Evolutionary conservation across 805 yeast genomes (phyloP).

Genomic region (Priceomyces haplophilus): DNA sequence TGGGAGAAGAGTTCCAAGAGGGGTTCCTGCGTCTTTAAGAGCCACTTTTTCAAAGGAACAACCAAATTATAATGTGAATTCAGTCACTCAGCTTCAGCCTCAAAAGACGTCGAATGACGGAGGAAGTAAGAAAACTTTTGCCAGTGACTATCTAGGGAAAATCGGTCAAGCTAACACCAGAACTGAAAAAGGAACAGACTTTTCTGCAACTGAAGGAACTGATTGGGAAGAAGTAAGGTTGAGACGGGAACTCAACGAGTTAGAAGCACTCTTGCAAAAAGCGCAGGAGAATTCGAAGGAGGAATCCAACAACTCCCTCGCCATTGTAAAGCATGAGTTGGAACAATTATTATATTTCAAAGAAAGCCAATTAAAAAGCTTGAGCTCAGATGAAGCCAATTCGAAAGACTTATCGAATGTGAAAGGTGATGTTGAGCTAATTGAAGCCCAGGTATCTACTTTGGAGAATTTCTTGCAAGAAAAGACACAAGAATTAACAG

Average conservation of each 20-base stretch:
- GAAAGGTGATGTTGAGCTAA: slow-evolving; percentile 59
- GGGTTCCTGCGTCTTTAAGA: slow-evolving; percentile 89
- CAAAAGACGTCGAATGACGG: slow-evolving; percentile 21
- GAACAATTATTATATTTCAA: slow-evolving; percentile 82
- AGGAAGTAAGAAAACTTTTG: slow-evolving; percentile 40
- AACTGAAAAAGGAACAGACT: slow-evolving; percentile 58
- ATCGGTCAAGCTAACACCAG: slow-evolving; percentile 48
- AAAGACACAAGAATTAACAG: slow-evolving; percentile 59
- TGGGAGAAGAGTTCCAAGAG: slow-evolving; percentile 81
- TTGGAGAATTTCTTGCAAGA: slow-evolving; percentile 64
- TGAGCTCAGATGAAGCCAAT: slow-evolving; percentile 8
- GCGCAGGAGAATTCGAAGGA: slow-evolving; percentile 31
- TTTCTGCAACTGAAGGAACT: slow-evolving; percentile 67
- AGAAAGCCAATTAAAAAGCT: slow-evolving; percentile 48
- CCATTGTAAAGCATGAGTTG: slow-evolving; percentile 55
- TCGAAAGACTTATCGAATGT: slow-evolving; percentile 48
- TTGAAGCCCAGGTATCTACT: slow-evolving; percentile 72
- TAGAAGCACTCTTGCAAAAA: slow-evolving; percentile 62
- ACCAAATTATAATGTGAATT: slow-evolving; percentile 64
- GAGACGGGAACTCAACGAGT: slow-evolving; percentile 70
- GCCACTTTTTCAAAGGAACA: slow-evolving; percentile 88
- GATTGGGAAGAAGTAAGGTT: slow-evolving; percentile 93
- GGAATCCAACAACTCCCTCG: slow-evolving; percentile 24
- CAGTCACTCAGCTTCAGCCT: slow-evolving; percentile 18
- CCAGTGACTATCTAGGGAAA: slow-evolving; percentile 52